Evolutionary conservation across 1,284 basidiomycete genomes (phyloP), one percentile per base, ranked within the genome.

Genomic region (Mycosarcoma mackinlayi): DNA sequence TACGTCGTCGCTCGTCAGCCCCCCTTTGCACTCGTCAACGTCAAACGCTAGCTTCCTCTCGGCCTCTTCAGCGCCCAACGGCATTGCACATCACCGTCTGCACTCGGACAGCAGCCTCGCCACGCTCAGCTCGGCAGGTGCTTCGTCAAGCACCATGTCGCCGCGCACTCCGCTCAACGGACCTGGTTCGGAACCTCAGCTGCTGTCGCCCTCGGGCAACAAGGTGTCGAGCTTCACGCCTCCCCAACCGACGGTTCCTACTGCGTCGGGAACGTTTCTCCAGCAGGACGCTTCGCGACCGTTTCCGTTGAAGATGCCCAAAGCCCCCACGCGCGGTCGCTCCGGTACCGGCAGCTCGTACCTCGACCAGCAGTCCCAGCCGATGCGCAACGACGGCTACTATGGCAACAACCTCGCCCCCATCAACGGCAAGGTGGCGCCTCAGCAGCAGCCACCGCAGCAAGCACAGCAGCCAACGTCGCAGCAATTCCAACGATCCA

Each of bases 241-340:
- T 33, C 69, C 59, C 1, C 69, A 72, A 27, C 63, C 63, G 8
- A 72, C 69, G 5, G 69, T 66, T 19, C 63, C 69, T 4, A 52
- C 48, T 3, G 54, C 50, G 1, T 48, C 57, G 8, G 58, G 63
- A 7, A 49, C 46, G 2, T 66, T 67, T 33, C 27, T 72, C 14
- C 54, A 62, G n/a, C 68, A 71, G 44, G 63, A 67, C 38, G 39
- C 47, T 13, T 31, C 48, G 6, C 14, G 69, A 11, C 65, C 65
- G 5, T 73, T 73, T 46, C 60, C 70, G 42, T 55, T 73, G 30
- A 73, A 73, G 50, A 73, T 73, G 70, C 70, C 70, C 28, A 72
- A 72, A 31, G 59, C 56, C 0, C 58, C 59, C 3, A 38, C 34
- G 6, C 54, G 63, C 27, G 57, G 53, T 34, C 40, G 68, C 8